Evolutionary conservation across 2,329 filamentous ascomycete species (phyloP), one percentile per base, ranked within the genome.

Genomic region (Hymenoscyphus linearis): DNA sequence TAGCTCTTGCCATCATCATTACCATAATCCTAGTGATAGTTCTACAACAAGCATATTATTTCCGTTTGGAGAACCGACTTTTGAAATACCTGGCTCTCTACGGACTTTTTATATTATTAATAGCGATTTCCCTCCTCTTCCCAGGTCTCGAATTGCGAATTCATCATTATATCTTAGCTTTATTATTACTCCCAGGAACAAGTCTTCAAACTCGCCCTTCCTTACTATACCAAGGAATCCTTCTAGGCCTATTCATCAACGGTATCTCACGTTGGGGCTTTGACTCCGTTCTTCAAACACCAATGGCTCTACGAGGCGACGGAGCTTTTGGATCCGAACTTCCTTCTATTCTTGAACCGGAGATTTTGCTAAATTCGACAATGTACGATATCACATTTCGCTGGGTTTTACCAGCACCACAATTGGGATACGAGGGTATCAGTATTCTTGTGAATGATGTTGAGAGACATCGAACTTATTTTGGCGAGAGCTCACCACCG

Each of bases 231-330:
- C 93, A 98, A 74, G 95, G 95, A 12, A 79, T 99, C 1, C 80
- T 99, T 0, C 78, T 98, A 7, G 95, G 95, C 0, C 81, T 98
- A 0, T 98, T 97, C 74, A 87, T 97, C 76, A 97, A 97, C 72
- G 93, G 95, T 57, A 86, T 95, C 62, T 93, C 93, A 3, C 84
- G 93, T 52, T 98, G 95, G 95, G 93, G 92, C 0, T 98, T 96
- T 73, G 93, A 91, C 64, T 83, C 88, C 1, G 85, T 50, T 13
- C 44, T 50, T 9, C 44, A 50, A 25, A 50, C 18, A 50, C 44
- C 44, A 13, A 22, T 18, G 12, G 44, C 9, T 4, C 44, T 50
- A 5, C 44, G 44, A 10, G 13, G 22, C 13, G 44, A 50, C 44
- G 44, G 44, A 25, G 44, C 44, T 50, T 50, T 50, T 10, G 44